Conservation (phyloP, 2,329 filamentous ascomycete genomes). For the Sporothrix dimorphospora region DNA sequence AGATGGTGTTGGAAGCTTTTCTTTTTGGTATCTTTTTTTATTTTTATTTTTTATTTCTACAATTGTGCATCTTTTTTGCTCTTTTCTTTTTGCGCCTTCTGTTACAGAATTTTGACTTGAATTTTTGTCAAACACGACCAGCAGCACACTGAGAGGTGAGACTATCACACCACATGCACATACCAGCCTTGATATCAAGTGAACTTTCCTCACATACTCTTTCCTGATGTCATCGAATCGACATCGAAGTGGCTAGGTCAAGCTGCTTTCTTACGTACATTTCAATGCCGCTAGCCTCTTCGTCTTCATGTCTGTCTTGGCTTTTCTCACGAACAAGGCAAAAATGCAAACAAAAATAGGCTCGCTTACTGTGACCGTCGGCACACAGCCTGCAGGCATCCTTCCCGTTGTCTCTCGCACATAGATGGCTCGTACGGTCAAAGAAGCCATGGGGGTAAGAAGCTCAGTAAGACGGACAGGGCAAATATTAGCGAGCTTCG, state of each 20-base stretch:
- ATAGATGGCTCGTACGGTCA: neutral
- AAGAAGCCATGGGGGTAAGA: neutral
- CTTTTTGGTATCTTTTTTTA: neutral
- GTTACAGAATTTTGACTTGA: neutral
- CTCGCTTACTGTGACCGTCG: neutral
- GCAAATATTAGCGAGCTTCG: neutral
- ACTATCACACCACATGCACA: neutral
- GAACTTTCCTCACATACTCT: neutral
- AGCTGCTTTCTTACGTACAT: neutral
- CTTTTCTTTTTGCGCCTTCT: neutral
- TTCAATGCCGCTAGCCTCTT: neutral
- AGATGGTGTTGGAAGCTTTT: neutral
- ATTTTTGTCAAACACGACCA: neutral
- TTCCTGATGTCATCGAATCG: neutral
- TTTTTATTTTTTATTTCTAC: neutral
- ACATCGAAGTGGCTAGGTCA: neutral
- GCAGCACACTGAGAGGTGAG: neutral
- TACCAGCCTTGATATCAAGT: neutral
- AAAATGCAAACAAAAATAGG: neutral
- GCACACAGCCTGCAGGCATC: neutral
- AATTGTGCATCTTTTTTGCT: neutral
- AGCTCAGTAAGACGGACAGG: neutral
- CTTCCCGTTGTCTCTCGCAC: constrained; percentile 6
- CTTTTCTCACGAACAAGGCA: neutral
- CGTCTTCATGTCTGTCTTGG: neutral